A percentile compares a stretch with the other conserved stretches of the same genome.
Evolutionary conservation across 441 rosid species (phyloP).

Genomic region (Populus trichocarpa): DNA sequence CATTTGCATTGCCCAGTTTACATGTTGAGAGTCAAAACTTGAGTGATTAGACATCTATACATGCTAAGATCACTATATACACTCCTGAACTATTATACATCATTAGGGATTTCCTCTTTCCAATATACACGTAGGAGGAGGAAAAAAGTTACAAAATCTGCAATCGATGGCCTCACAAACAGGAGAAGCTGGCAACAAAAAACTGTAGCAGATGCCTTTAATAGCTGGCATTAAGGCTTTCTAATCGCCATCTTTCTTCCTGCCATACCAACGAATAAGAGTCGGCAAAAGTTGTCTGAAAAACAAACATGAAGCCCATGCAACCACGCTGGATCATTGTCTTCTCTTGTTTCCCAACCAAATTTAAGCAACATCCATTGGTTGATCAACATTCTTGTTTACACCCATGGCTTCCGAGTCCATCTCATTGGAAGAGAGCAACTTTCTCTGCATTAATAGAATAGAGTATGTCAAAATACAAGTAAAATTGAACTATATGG

Average conservation of each 20-base stretch:
- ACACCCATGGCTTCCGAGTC: conserved; percentile 29
- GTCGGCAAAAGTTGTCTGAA: not conserved
- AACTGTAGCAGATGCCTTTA: conserved; percentile 1
- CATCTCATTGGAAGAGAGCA: not conserved
- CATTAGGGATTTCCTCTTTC: not conserved
- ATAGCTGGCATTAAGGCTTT: conserved; percentile 10
- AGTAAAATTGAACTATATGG: too few species aligned
- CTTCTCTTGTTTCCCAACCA: conserved; percentile 13
- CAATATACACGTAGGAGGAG: conserved; percentile 13
- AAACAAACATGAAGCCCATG: not conserved
- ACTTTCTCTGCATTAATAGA: conserved; percentile 11
- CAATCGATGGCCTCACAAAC: not conserved
- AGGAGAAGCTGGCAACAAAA: conserved; percentile 2
- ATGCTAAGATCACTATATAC: conserved; percentile 15
- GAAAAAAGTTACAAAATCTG: conserved; percentile 4
- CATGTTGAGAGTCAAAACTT: conserved; percentile 20
- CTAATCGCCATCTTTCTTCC: not conserved
- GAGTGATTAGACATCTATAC: conserved; percentile 23
- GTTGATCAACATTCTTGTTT: conserved; percentile 25
- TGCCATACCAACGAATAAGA: not conserved
- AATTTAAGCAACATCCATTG: conserved; percentile 34
- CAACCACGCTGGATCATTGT: not conserved
- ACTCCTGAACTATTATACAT: conserved; percentile 3
- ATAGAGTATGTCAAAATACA: not conserved
- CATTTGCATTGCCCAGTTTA: not conserved